A percentile compares a stretch with the other conserved stretches of the same genome.
Conservation (phyloP, 352 stramenopile genomes). For the Phytophthora lateralis region DNA sequence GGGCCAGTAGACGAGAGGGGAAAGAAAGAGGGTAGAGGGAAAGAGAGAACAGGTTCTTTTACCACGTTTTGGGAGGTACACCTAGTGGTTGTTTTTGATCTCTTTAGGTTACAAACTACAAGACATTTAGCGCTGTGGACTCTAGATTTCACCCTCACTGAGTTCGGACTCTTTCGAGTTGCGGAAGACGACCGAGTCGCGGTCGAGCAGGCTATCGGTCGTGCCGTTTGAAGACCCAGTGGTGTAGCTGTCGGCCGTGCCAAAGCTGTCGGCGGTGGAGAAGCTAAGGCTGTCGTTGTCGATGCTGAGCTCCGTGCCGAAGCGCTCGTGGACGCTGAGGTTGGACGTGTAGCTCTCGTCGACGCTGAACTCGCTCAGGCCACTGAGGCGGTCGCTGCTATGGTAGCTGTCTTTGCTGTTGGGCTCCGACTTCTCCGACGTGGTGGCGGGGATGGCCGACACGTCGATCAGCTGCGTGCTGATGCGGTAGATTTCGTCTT, state of each 20-base stretch:
- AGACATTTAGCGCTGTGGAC: too few relatives aligned
- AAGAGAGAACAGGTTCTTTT: background rate
- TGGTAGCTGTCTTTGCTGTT: constrained; percentile 20
- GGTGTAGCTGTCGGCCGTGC: constrained; percentile 15
- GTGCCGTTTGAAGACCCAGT: constrained; percentile 25
- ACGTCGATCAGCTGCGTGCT: constrained; percentile 35
- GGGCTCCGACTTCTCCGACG: constrained; percentile 28
- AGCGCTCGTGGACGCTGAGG: constrained; percentile 13
- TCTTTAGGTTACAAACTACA: constrained; percentile 10
- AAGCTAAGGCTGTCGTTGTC: constrained; percentile 9
- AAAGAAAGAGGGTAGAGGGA: background rate
- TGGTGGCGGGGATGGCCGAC: constrained; percentile 16
- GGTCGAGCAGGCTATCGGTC: constrained; percentile 13
- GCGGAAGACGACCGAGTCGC: constrained; percentile 23
- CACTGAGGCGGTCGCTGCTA: constrained; percentile 24
- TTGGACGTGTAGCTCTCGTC: constrained; percentile 28
- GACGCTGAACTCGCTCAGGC: constrained; percentile 31
- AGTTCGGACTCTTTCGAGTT: constrained; percentile 39
- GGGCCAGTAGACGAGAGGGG: background rate
- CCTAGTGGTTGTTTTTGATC: too few relatives aligned
- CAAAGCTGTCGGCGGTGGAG: constrained; percentile 12
- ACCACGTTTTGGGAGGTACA: too few relatives aligned
- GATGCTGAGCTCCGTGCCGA: constrained; percentile 13
- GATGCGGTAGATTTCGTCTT: constrained; percentile 25
- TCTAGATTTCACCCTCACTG: constrained; percentile 51